Evolutionary conservation across 345 rosid genomes (phyloP).

Genomic region (Trapa bicornis): DNA sequence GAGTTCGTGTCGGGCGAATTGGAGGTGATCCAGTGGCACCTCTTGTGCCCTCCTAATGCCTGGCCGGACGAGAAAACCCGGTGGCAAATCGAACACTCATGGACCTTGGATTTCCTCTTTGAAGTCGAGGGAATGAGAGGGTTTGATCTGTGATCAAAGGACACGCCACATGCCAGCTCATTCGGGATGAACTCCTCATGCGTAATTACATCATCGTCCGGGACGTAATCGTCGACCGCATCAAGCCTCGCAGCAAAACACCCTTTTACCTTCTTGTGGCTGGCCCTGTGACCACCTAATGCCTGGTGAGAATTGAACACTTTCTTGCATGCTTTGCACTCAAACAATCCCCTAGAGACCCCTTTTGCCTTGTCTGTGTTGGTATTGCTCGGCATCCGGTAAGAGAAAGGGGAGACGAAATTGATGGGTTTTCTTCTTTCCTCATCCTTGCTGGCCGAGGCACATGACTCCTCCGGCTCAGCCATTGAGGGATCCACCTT

Average conservation of each 20-base stretch:
- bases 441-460: constrained; percentile 55
- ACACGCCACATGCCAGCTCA: constrained; percentile 21
- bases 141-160: constrained; percentile 27
- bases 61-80: constrained; percentile 90
- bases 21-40: constrained; percentile 96
- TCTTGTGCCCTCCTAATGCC: constrained; percentile 92
- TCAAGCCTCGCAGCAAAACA: constrained; percentile 76
- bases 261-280: constrained; percentile 98
- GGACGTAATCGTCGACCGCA: constrained; percentile 22
- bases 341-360: constrained; percentile 44
- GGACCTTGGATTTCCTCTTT: constrained; percentile 57
- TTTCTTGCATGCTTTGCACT: constrained; percentile 95
- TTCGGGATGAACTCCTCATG: constrained; percentile 37
- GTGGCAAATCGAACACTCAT: constrained; percentile 88
- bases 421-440: constrained; percentile 27
- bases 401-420: constrained; percentile 26
- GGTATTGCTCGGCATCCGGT: constrained; percentile 2
- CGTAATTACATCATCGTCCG: constrained; percentile 33
- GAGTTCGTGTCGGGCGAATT: constrained; percentile 42
- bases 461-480: constrained; percentile 60
- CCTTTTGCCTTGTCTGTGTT: constrained; percentile 25
- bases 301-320: constrained; percentile 99
- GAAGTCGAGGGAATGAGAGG: constrained; percentile 19
- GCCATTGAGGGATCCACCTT: constrained; percentile 32
- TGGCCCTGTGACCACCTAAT: constrained; percentile 96